Conservation (phyloP, 2,329 filamentous ascomycete genomes). For the Raffaelea arxii region DNA sequence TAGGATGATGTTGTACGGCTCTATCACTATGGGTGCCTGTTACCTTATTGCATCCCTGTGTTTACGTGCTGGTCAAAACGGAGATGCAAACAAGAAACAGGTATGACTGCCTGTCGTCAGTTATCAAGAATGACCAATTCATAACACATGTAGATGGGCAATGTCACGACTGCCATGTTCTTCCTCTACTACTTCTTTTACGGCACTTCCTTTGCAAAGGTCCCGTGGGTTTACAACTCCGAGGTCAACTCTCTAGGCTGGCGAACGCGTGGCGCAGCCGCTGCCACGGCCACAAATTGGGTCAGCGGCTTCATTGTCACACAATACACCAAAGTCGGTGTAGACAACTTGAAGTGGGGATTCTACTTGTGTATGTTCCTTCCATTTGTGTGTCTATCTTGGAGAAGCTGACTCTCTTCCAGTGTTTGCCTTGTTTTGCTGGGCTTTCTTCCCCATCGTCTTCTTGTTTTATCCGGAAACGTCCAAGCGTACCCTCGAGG, state of each 20-base stretch:
- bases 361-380: conserved; percentile 35
- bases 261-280: conserved; percentile 30
- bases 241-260: conserved; percentile 32
- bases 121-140: conserved; percentile 8
- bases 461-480: conserved; percentile 43
- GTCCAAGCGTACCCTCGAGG: conserved; percentile 33
- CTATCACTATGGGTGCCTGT: conserved; percentile 12
- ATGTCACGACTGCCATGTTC: conserved; percentile 31
- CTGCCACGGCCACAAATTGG: conserved; percentile 35
- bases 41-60: conserved; percentile 25
- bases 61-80: neutral
- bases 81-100: neutral
- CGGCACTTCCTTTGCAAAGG: conserved; percentile 27
- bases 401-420: neutral
- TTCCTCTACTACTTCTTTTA: conserved; percentile 33
- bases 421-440: conserved; percentile 20
- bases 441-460: conserved; percentile 26
- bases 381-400: conserved; percentile 19
- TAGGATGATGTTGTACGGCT: conserved; percentile 30
- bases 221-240: conserved; percentile 31
- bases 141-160: conserved; percentile 22
- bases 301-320: conserved; percentile 30
- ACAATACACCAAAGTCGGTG: conserved; percentile 33
- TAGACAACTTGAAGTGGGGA: conserved; percentile 29
- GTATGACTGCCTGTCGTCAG: neutral